Base-by-base conservation (phyloP, 805 yeast genomes). In the Candida nonsorbophila region DNA sequence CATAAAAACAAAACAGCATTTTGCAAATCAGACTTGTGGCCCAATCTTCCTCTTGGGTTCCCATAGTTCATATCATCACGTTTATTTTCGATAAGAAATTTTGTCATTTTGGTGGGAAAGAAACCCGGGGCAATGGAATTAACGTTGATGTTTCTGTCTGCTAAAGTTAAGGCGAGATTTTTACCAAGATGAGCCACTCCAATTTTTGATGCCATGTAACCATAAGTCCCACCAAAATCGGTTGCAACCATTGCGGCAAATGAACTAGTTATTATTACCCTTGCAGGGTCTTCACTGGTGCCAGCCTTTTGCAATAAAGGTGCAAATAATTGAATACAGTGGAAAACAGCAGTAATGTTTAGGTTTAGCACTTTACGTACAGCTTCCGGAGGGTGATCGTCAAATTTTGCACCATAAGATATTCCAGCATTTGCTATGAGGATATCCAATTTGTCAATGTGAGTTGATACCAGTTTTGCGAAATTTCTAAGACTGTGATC, bases 341-440 rank as follows among this genome's bases (percentile, higher is more conserved):
- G 62, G 50, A 77, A 79, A 16, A 79, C 83, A 12, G 82, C 80
- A 29, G 69, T 65, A 19, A 78, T 63, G 40, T 79, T 79, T 36
- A 77, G 62, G 31, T 66, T 70, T 44, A 77, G 44, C 6, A 79
- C 78, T 50, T 77, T 77, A 39, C 64, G 69, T 34, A 78, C 47
- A 1, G 79, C 82, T 2, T 51, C 33, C 19, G 72, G 73, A 2
- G 81, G 73, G 43, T 79, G 84, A 8, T 53, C 50, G 13, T 58
- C 72, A 26, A 79, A 51, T 7, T 69, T 68, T 1, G 71, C 74
- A 14, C 84, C 85, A 84, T 83, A 79, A 3, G 77, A 53, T 6
- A 84, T 83, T n/a, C 85, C 85, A 4, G 85, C 84, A 41, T 79
- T 79, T 25, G 84, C 81, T 40, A 76, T 62, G 37, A 79, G 58